These are phyloP conservation scores for Chondrus crispus DNA, from an alignment of 23 red algal species.

Conservation along the genomic window DNA sequence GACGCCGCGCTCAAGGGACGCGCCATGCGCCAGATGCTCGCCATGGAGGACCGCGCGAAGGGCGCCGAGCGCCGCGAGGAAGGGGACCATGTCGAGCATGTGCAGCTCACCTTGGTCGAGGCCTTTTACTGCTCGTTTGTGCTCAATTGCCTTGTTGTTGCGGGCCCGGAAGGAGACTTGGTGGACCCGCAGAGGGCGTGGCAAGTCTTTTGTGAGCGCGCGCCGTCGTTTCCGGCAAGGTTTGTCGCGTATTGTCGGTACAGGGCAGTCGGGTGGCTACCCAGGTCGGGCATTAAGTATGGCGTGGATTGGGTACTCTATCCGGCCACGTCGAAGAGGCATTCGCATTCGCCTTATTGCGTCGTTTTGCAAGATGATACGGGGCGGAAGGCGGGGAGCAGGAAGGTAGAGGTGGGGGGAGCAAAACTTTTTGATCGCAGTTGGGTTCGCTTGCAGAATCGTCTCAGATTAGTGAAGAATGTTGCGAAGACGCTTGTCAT, in stretches of 20 bases:
- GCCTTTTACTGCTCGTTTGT: slow-evolving; percentile 71
- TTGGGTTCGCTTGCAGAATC: slow-evolving; percentile 76
- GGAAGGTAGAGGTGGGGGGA: neutral
- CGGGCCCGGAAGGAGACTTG: neutral
- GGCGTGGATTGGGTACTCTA: slow-evolving; percentile 95
- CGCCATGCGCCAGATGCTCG: slow-evolving; percentile 49
- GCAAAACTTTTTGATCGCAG: slow-evolving; percentile 18
- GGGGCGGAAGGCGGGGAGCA: too few species aligned
- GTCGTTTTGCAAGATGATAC: slow-evolving; percentile 35
- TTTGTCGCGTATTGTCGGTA: slow-evolving; percentile 74
- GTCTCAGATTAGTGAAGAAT: slow-evolving; percentile 78
- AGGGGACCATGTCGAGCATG: slow-evolving; percentile 45
- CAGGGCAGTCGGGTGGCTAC: slow-evolving; percentile 78
- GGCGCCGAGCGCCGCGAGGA: neutral
- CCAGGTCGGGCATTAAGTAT: slow-evolving; percentile 85
- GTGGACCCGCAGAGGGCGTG: neutral
- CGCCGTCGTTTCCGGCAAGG: slow-evolving; percentile 27
- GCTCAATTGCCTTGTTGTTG: slow-evolving; percentile 2
- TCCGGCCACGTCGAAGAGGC: slow-evolving; percentile 4
- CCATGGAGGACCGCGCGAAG: neutral
- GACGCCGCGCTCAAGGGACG: slow-evolving; percentile 26
- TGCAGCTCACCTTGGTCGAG: slow-evolving; percentile 65
- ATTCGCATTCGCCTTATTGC: slow-evolving; percentile 78
- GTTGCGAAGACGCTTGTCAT: slow-evolving; percentile 74
- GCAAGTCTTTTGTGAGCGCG: neutral